Base-by-base conservation (phyloP, 1,284 basidiomycete genomes). In the Malassezia caprae region DNA sequence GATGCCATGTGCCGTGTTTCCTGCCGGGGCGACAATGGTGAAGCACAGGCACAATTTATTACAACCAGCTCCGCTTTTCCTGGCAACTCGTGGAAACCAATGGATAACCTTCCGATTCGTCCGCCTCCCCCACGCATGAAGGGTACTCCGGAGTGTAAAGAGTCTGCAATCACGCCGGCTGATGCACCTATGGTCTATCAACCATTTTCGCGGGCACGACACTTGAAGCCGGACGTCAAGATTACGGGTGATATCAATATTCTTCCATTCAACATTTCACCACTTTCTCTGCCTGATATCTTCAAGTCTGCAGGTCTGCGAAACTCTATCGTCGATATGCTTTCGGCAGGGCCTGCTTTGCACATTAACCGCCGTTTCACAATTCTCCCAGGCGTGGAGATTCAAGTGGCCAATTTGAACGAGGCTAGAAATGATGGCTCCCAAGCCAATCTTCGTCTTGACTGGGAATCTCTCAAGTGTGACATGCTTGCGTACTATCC, bases 401-500 rank as follows among this genome's bases (percentile, higher is more conserved):
- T 57, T 15, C 54, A 56, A 23, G 42, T 56, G n/a, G 54, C 54
- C 2, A 56, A 51, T 15, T 10, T 56, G 30, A 35, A 51, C n/a
- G 23, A 34, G 10, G 27, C 26, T 15, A 43, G 30, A n/a, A 46
- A 21, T n/a, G 37, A 21, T 39, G 37, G 19, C 4, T 19, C n/a
- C 1, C 37, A 39, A 39, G 50, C 55, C 1, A 47, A 42, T 12
- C 27, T 52, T 19, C 49, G 50, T 21, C 8, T 57, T 4, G 49
- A 57, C 24, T 32, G 34, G 24, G 55, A 48, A 31, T 51, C 48
- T 31, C 37, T 57, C 17, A n/a, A 46, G 11, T 24, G 52, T 17
- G 50, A 57, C 12, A 34, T 57, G 44, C 26, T 57, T 8, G 55
- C 55, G 15, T 52, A 50, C 41, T 57, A 52, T 28, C 55, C 55